These are phyloP conservation scores for Auriculariales sp. DNA, from an alignment of 768 basidiomycete species.

Conservation along the genomic window DNA sequence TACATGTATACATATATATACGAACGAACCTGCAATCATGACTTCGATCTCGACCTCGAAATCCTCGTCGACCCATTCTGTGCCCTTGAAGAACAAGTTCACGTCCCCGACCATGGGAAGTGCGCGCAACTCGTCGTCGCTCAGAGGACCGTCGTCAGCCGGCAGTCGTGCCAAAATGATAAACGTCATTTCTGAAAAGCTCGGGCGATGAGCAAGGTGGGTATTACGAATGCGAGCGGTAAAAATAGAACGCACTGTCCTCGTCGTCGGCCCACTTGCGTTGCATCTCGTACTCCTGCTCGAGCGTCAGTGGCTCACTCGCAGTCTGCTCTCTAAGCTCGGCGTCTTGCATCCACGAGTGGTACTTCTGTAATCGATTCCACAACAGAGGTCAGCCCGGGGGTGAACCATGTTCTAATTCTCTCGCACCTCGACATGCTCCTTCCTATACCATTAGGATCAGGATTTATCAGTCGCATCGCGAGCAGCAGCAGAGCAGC, in stretches of 20 bases:
- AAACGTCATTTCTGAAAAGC: slow-evolving; percentile 63
- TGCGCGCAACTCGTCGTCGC: slow-evolving; percentile 20
- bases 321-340: slow-evolving; percentile 69
- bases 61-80: too few species aligned
- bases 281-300: slow-evolving; percentile 85
- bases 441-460: slow-evolving; percentile 19
- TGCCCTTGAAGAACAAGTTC: slow-evolving; percentile 77
- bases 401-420: too few species aligned
- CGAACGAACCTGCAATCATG: slow-evolving; percentile 69
- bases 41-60: slow-evolving; percentile 77
- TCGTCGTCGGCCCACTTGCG: slow-evolving; percentile 78
- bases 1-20: too few species aligned
- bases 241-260: slow-evolving; percentile 42
- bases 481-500: slow-evolving; percentile 30
- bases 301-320: slow-evolving; percentile 65
- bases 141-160: too few species aligned
- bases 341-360: slow-evolving; percentile 75
- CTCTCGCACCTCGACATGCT: slow-evolving; percentile 35
- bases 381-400: too few species aligned
- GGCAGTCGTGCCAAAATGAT: slow-evolving; percentile 63
- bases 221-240: too few species aligned
- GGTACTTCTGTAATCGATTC: slow-evolving; percentile 74
- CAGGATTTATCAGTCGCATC: background rate
- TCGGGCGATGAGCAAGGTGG: background rate
- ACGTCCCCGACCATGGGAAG: slow-evolving; percentile 85